phyloP scores from a whole-genome alignment of 345 rosid species.

The Rubroshorea leprosula region DNA sequence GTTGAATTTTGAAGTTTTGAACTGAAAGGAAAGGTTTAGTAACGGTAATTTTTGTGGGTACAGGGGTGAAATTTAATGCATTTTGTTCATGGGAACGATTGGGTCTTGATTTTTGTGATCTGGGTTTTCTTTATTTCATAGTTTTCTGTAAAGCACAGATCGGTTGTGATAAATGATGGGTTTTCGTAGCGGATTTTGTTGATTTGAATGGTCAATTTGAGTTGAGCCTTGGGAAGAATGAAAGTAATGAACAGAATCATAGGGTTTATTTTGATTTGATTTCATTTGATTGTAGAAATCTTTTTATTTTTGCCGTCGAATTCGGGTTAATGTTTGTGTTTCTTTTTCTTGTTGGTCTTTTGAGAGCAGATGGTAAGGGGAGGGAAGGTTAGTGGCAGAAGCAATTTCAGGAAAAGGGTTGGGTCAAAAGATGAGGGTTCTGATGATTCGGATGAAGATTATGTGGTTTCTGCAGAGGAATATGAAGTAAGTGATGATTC shows the following conservation, averaged over 20 bases:
- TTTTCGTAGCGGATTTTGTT: constrained; percentile 23
- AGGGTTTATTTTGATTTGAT: constrained; percentile 16
- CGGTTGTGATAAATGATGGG: constrained; percentile 20
- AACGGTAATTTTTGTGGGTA: constrained; percentile 23
- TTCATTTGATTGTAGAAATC: constrained; percentile 19
- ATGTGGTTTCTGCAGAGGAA: constrained; percentile 72
- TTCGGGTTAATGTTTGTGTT: constrained; percentile 26
- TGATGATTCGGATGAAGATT: constrained; percentile 98
- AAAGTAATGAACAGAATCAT: constrained; percentile 16
- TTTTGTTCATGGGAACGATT: not conserved
- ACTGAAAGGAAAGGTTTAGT: constrained; percentile 14
- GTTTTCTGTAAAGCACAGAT: constrained; percentile 17
- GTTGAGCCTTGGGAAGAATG: constrained; percentile 27
- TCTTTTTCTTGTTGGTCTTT: constrained; percentile 14
- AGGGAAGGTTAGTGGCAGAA: constrained; percentile 46
- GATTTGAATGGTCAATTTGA: constrained; percentile 31
- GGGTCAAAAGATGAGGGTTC: constrained; percentile 59
- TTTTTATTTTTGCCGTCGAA: constrained; percentile 19
- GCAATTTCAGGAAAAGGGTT: constrained; percentile 39
- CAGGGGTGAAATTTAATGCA: not conserved
- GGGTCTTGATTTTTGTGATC: constrained; percentile 15
- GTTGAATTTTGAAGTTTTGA: constrained; percentile 9
- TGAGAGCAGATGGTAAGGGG: constrained; percentile 70
- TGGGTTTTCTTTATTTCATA: constrained; percentile 28
- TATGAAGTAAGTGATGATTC: constrained; percentile 52